Evolutionary conservation across 495 filamentous ascomycete genomes (phyloP).

Genomic region (Penicillium soppii): DNA sequence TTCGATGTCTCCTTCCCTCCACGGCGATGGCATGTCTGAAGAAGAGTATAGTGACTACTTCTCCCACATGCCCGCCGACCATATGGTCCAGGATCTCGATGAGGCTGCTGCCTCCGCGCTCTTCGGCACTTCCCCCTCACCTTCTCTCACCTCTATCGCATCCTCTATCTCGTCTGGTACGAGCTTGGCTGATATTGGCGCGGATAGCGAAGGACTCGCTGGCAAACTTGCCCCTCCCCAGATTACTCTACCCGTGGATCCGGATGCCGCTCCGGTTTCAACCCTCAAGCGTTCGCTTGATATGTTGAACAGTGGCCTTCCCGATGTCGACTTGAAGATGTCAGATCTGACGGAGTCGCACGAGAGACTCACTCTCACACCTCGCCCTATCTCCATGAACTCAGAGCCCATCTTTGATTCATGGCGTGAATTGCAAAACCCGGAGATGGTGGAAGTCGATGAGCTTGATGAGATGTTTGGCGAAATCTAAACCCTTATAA

Average conservation of each 20-base stretch:
- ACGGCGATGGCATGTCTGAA: conserved; percentile 36
- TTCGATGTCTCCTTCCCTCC: conserved; percentile 33
- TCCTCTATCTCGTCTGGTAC: conserved; percentile 51
- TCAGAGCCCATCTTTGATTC: conserved; percentile 40
- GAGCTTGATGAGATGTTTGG: conserved; percentile 87
- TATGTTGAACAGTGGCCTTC: conserved; percentile 42
- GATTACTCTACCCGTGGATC: conserved; percentile 37
- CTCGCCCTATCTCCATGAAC: conserved; percentile 44
- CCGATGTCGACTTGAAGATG: conserved; percentile 47
- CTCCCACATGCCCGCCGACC: conserved; percentile 31
- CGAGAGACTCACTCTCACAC: conserved; percentile 36
- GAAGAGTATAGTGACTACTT: conserved; percentile 44
- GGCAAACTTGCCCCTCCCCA: conserved; percentile 27
- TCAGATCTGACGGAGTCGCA: conserved; percentile 46
- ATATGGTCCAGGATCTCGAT: conserved; percentile 29
- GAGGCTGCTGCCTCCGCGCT: conserved; percentile 39
- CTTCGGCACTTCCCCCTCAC: conserved; percentile 47
- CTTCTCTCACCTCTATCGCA: conserved; percentile 45
- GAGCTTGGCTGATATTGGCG: conserved; percentile 35
- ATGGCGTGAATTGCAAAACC: conserved; percentile 69
- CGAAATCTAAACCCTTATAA: conserved; percentile 36
- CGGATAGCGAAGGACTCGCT: conserved; percentile 26
- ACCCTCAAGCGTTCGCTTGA: conserved; percentile 46
- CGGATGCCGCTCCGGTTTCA: conserved; percentile 30
- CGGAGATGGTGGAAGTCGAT: conserved; percentile 85